These are phyloP conservation scores for Senna siamea DNA, from an alignment of 306 rosid genomes.

Conservation along the genomic window DNA sequence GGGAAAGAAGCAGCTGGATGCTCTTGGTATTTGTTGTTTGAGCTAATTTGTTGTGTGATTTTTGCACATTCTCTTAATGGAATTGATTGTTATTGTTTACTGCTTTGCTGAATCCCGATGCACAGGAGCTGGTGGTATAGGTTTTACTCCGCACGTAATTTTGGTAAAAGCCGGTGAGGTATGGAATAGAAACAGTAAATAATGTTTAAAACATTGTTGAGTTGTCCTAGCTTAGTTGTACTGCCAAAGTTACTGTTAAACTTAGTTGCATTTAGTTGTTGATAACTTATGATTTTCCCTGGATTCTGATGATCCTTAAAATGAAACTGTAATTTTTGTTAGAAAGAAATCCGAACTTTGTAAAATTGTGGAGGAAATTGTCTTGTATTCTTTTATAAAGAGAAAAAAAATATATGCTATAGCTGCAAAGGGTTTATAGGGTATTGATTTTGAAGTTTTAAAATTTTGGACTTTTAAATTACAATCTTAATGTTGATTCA, in stretches of 20 bases:
- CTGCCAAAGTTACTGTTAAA: not conserved
- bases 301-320: not conserved
- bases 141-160: conserved; percentile 89
- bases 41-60: not conserved
- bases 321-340: not conserved
- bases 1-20: conserved; percentile 83
- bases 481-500: conserved; percentile 6
- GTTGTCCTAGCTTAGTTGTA: not conserved
- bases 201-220: conserved; percentile 1
- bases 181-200: conserved; percentile 19
- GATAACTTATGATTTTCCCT: not conserved
- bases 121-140: conserved; percentile 77
- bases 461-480: conserved; percentile 12
- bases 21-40: conserved; percentile 58
- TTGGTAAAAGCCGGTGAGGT: conserved; percentile 88
- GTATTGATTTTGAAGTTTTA: not conserved
- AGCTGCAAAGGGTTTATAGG: not conserved
- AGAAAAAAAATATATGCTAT: no score
- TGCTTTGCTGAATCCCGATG: conserved; percentile 4
- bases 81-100: conserved; percentile 30
- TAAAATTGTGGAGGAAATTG: not conserved
- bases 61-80: conserved; percentile 20
- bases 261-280: conserved; percentile 11
- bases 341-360: not conserved
- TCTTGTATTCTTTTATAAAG: no score